Conservation (phyloP, 805 yeast species). For the Candida xiaguanensis region DNA sequence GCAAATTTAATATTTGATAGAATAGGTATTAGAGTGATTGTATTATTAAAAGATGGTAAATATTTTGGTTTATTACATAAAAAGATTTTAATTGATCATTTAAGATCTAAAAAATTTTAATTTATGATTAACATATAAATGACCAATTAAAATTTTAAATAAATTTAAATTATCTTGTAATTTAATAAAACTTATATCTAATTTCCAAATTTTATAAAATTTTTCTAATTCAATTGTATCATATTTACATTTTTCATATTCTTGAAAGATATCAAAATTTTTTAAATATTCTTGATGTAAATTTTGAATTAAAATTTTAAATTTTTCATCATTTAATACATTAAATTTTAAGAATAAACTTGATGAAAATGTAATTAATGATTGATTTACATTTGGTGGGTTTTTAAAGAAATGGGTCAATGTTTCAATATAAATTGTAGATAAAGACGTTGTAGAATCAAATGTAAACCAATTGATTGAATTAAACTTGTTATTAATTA, state of each 20-base stretch:
- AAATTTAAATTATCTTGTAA: slow-evolving; percentile 10
- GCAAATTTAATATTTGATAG: slow-evolving; percentile 50
- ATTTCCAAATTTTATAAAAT: neutral
- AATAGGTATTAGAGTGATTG: slow-evolving; percentile 49
- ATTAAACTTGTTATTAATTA: slow-evolving; percentile 3
- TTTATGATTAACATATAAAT: slow-evolving; percentile 11
- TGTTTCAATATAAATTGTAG: slow-evolving; percentile 3
- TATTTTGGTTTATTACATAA: slow-evolving; percentile 52
- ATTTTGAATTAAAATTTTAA: slow-evolving; percentile 12
- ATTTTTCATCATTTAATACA: slow-evolving; percentile 8
- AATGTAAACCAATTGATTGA: slow-evolving; percentile 2
- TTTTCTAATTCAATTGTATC: slow-evolving; percentile 5
- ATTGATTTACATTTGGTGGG: slow-evolving; percentile 6
- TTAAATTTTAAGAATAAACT: slow-evolving; percentile 10
- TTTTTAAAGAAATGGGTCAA: slow-evolving; percentile 16
- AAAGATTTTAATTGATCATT: slow-evolving; percentile 47
- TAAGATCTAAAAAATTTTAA: slow-evolving; percentile 16
- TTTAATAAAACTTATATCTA: slow-evolving; percentile 1
- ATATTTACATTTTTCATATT: slow-evolving; percentile 6
- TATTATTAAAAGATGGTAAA: slow-evolving; percentile 41
- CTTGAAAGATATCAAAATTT: slow-evolving; percentile 7
- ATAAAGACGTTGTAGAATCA: neutral
- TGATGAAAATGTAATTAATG: slow-evolving; percentile 6
- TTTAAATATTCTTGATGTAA: slow-evolving; percentile 13
- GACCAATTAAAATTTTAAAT: slow-evolving; percentile 11